Base-by-base conservation (phyloP, 106 monocot genomes). In the Chionographis japonica region DNA sequence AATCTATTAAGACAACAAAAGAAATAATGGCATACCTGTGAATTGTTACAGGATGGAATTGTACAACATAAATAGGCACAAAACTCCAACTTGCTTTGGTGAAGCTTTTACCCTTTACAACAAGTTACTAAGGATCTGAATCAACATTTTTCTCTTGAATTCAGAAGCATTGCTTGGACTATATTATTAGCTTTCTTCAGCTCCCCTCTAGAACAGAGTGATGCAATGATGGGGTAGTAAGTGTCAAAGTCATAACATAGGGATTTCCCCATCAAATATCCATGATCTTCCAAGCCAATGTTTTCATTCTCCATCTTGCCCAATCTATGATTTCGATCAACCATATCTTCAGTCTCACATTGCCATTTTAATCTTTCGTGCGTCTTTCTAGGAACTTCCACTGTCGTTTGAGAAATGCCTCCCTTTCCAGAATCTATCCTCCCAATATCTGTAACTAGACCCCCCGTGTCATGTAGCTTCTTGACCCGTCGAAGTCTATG, bases 161-260 rank as follows among this genome's bases (percentile, higher is more conserved):
- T 70, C 53, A 41, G 37, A 71, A 85, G 54, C 75, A 88, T 83
- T 71, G 66, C 59, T 70, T 69, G 80, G 46, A 83, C 74, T 52
- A 75, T 54, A 73, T 9, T 65, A 60, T 79, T 83, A 54, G 92
- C 92, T 50, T 85, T 83, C 56, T 83, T 63, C 51, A 90, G 54
- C 39, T 98, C 87, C 38, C 92, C 92, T 66, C 83, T 81, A 37
- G 78, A 85, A 83, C 92, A 98, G 14, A 92, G 78, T 46, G 86
- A 83, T 37, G 80, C 74, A 70, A 98, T 76, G 13, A 87, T 58
- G 19, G 80, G 74, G 77, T 90, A 93, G 60, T 75, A 92, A 46
- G 77, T 50, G 19, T 90, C 81, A 74, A 93, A 92, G 69, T 92
- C 91, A 64, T 73, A 58, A 11, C 13, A 16, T 12, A 72, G 68